phyloP scores from a whole-genome alignment of 805 yeast species.

The Jamesozyma spencerorum region DNA sequence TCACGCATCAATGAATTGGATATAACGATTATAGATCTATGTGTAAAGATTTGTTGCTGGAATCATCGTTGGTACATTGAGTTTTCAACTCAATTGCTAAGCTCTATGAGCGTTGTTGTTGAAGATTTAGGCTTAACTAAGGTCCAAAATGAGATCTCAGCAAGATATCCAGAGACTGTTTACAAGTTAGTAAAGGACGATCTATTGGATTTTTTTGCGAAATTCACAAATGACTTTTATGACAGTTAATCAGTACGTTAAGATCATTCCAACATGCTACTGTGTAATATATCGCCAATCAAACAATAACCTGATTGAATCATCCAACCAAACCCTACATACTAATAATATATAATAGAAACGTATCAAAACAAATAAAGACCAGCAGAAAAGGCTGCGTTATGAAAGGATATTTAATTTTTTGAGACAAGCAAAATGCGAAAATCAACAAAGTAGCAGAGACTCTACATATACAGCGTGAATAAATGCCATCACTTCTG shows the following conservation, averaged over 20 bases:
- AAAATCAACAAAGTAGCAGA: no score
- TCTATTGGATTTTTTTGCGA: constrained; percentile 21
- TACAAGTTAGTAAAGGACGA: constrained; percentile 22
- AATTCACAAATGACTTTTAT: constrained; percentile 22
- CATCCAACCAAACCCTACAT: no score
- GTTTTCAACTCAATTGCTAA: constrained; percentile 62
- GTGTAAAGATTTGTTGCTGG: constrained; percentile 87
- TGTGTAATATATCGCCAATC: no score
- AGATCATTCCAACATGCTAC: no score
- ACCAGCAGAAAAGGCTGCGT: no score
- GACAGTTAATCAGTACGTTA: constrained; percentile 20
- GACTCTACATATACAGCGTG: no score
- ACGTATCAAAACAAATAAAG: no score
- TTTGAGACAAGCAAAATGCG: no score
- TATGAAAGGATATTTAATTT: no score
- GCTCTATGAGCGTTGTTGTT: constrained; percentile 50
- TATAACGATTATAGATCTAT: constrained; percentile 52
- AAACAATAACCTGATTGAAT: no score
- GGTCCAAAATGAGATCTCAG: constrained; percentile 61
- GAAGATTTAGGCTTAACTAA: constrained; percentile 73
- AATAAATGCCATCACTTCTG: no score
- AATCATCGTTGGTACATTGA: constrained; percentile 96
- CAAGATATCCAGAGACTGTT: constrained; percentile 45
- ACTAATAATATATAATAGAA: no score
- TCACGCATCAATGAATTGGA: constrained; percentile 31